Conservation (phyloP, 2,329 filamentous ascomycete species). For the Venturia oleaginea region DNA sequence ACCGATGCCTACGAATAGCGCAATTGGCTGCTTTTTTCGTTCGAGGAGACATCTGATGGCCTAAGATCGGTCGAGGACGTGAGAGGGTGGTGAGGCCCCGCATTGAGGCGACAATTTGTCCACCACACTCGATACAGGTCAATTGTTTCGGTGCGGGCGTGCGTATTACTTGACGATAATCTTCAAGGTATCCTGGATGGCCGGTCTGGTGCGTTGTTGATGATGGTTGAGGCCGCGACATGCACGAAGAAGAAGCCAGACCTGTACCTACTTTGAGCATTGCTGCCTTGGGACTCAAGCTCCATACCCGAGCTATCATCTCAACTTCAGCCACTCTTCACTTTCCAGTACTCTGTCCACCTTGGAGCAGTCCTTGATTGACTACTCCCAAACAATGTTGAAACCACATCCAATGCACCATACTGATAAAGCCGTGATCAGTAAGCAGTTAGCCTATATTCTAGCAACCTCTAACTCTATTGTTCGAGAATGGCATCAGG, state of each 20-base stretch:
- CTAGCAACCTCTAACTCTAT: constrained; percentile 25
- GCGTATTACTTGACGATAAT: neutral
- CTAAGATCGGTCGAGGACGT: neutral
- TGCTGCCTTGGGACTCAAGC: neutral
- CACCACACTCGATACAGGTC: neutral
- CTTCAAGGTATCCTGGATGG: neutral
- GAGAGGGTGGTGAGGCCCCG: neutral
- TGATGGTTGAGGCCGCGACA: neutral
- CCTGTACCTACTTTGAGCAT: neutral
- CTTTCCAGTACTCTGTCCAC: neutral
- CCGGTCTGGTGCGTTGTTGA: neutral
- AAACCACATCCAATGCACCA: neutral
- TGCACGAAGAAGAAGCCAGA: neutral
- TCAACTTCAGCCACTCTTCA: neutral
- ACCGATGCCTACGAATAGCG: neutral
- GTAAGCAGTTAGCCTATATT: neutral
- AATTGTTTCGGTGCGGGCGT: too few species aligned
- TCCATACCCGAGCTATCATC: neutral
- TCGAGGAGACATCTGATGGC: neutral
- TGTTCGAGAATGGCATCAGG: constrained; percentile 42
- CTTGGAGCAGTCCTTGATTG: neutral
- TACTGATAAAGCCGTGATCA: neutral
- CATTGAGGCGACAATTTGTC: neutral
- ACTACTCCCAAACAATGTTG: neutral
- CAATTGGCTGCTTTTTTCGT: neutral